These are phyloP conservation scores for Pleurotus pulmonarius DNA, from an alignment of 768 basidiomycete genomes.

Conservation along the genomic window DNA sequence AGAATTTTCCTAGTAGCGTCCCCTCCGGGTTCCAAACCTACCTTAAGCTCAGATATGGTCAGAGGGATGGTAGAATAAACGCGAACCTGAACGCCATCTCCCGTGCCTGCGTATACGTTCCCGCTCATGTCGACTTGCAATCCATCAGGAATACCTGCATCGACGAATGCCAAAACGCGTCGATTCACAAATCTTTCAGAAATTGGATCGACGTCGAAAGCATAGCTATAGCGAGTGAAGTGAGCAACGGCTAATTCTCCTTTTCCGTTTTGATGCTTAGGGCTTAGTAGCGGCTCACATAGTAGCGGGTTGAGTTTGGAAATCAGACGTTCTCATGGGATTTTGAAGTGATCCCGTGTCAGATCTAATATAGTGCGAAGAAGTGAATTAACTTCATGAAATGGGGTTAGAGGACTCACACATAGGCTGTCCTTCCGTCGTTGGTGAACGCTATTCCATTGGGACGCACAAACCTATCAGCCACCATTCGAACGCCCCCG, in stretches of 20 bases:
- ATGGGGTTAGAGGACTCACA: constrained; percentile 31
- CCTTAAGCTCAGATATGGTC: not conserved
- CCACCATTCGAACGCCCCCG: constrained; percentile 63
- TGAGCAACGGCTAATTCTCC: too few relatives aligned
- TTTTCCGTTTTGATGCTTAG: too few relatives aligned
- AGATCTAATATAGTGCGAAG: constrained; percentile 25
- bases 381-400: not conserved
- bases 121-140: constrained; percentile 59
- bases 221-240: constrained; percentile 41
- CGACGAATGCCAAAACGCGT: constrained; percentile 62
- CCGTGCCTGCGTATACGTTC: constrained; percentile 64
- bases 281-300: constrained; percentile 46
- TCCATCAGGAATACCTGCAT: constrained; percentile 66
- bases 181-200: constrained; percentile 55
- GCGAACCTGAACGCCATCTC: constrained; percentile 61
- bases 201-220: constrained; percentile 58
- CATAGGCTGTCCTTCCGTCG: constrained; percentile 61
- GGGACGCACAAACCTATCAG: constrained; percentile 67
- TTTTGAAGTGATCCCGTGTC: constrained; percentile 49
- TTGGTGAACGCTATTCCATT: constrained; percentile 73
- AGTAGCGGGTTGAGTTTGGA: constrained; percentile 60
- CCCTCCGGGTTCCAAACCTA: constrained; percentile 57
- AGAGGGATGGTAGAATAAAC: not conserved
- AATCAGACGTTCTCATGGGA: constrained; percentile 32
- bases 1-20: constrained; percentile 62